Conservation (phyloP, 1,284 basidiomycete genomes). For the Cystobasidium slooffiae region DNA sequence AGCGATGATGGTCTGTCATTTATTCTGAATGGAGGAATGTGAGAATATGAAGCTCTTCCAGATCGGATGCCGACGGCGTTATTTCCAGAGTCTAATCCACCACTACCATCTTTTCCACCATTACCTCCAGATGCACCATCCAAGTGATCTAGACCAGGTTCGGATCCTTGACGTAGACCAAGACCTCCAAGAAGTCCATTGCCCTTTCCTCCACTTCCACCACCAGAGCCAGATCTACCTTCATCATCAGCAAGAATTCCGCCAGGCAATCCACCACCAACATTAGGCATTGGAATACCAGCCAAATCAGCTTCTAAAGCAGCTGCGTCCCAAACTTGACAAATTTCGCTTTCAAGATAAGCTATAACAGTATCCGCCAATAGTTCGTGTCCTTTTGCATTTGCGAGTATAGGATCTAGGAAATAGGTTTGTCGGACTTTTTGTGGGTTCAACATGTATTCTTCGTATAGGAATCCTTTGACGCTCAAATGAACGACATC, state of each 20-base stretch:
- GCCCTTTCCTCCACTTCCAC: conserved; percentile 18
- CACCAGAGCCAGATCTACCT: background rate
- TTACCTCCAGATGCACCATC: conserved; percentile 49
- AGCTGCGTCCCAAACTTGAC: conserved; percentile 77
- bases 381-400: conserved; percentile 75
- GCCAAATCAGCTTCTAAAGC: conserved; percentile 62
- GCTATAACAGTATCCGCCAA: conserved; percentile 81
- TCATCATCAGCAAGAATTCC: conserved; percentile 49
- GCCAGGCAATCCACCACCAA: conserved; percentile 46
- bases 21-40: conserved; percentile 73
- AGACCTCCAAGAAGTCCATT: conserved; percentile 53
- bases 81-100: conserved; percentile 47
- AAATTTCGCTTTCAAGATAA: conserved; percentile 85
- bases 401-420: conserved; percentile 81
- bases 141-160: conserved; percentile 56
- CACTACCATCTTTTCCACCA: conserved; percentile 54
- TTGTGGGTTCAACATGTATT: conserved; percentile 75
- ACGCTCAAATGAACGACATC: conserved; percentile 87
- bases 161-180: conserved; percentile 57
- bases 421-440: conserved; percentile 71
- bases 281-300: conserved; percentile 48
- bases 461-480: conserved; percentile 78
- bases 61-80: conserved; percentile 47
- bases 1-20: conserved; percentile 69
- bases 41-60: conserved; percentile 55